Evolutionary conservation across 1,284 basidiomycete genomes (phyloP).

Genomic region (Microbotryum scabiosae): DNA sequence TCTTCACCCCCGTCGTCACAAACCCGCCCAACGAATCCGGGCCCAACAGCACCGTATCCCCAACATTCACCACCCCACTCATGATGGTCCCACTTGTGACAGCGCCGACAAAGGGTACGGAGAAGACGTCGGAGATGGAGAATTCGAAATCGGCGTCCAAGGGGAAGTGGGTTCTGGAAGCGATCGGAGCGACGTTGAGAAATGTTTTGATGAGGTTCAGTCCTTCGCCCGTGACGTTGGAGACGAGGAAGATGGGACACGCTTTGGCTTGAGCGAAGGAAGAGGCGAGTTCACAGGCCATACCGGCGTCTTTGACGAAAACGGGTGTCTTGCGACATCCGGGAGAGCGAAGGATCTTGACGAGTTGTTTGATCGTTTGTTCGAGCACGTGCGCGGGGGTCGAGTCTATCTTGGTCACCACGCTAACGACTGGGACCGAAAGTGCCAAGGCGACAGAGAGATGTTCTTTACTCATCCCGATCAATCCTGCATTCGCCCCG

Average conservation of each 20-base stretch:
- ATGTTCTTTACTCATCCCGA: constrained; percentile 91
- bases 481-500: constrained; percentile 84
- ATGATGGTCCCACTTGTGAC: constrained; percentile 82
- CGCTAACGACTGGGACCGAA: constrained; percentile 85
- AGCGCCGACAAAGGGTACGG: constrained; percentile 76
- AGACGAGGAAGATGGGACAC: constrained; percentile 60
- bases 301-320: constrained; percentile 43
- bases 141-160: constrained; percentile 55
- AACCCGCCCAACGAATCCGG: constrained; percentile 91
- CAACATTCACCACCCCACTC: background rate
- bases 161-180: constrained; percentile 29
- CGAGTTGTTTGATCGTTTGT: constrained; percentile 84
- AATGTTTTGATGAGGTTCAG: constrained; percentile 37
- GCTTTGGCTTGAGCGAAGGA: constrained; percentile 62
- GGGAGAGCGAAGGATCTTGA: constrained; percentile 79
- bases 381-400: constrained; percentile 83
- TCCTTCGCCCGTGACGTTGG: constrained; percentile 78
- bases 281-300: constrained; percentile 65
- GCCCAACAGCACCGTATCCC: constrained; percentile 71
- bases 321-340: constrained; percentile 60
- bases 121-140: constrained; percentile 56
- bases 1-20: constrained; percentile 69
- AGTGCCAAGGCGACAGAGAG: constrained; percentile 88
- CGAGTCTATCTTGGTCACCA: constrained; percentile 97
- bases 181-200: constrained; percentile 36